Percentiles rank a stretch among this genome's conserved stretches.
Evolutionary conservation across 345 rosid species (phyloP).

Genomic region (rapeseed (Brassica napus)): Da-Ae NC_063444.1:5582001-5582500

Average conservation of each 20-base stretch:
- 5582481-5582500: not conserved
- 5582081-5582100: no score
- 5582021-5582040: not conserved
- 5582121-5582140: no score
- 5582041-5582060: not conserved
- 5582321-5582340: not conserved
- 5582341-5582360: not conserved
- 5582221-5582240: not conserved
- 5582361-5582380: not conserved
- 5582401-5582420: not conserved
- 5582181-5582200: no score
- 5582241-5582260: not conserved
- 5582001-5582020: not conserved
- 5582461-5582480: not conserved
- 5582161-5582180: no score
- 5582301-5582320: not conserved
- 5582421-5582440: conserved; percentile 7
- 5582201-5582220: no score
- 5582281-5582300: conserved; percentile 24
- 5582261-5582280: not conserved
- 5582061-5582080: not conserved
- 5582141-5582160: no score
- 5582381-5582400: conserved; percentile 19
- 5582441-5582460: conserved; percentile 12
- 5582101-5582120: no score